A percentile compares a stretch with the other conserved stretches of the same genome.
Evolutionary conservation across 106 monocot species (phyloP).

Genomic region (Narthecium ossifragum): DNA sequence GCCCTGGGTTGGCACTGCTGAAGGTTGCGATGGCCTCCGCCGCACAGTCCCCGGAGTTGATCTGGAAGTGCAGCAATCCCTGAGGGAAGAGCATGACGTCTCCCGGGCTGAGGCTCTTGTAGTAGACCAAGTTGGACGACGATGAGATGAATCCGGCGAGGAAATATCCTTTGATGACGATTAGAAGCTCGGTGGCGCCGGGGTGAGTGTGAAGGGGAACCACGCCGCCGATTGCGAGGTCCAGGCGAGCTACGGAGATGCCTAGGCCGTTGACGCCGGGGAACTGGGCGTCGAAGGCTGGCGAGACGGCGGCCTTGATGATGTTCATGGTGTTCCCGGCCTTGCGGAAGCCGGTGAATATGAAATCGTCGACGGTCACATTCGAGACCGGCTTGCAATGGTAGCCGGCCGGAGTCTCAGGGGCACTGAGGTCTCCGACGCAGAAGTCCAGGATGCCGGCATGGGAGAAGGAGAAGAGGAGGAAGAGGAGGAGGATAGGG

Average conservation of each 20-base stretch:
- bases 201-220: constrained; percentile 23
- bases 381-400: constrained; percentile 3
- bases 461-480: constrained; percentile 1
- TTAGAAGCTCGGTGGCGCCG: constrained; percentile 3
- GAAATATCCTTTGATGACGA: neutral
- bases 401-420: constrained; percentile 10
- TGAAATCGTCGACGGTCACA: constrained; percentile 13
- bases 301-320: constrained; percentile 1
- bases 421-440: neutral
- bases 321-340: constrained; percentile 2
- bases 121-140: constrained; percentile 10
- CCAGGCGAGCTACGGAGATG: neutral
- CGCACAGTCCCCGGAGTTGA: constrained; percentile 26
- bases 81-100: constrained; percentile 77
- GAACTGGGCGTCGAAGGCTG: constrained; percentile 4
- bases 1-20: constrained; percentile 57
- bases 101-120: constrained; percentile 20
- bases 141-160: constrained; percentile 9
- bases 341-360: constrained; percentile 12
- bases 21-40: constrained; percentile 46
- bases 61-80: constrained; percentile 72
- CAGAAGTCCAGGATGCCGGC: neutral
- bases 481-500: neutral
- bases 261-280: constrained; percentile 15
- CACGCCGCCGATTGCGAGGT: constrained; percentile 1